These are phyloP conservation scores for Jacaranda copaia DNA, from an alignment of 257 asterid genomes.

Conservation along the genomic window DNA sequence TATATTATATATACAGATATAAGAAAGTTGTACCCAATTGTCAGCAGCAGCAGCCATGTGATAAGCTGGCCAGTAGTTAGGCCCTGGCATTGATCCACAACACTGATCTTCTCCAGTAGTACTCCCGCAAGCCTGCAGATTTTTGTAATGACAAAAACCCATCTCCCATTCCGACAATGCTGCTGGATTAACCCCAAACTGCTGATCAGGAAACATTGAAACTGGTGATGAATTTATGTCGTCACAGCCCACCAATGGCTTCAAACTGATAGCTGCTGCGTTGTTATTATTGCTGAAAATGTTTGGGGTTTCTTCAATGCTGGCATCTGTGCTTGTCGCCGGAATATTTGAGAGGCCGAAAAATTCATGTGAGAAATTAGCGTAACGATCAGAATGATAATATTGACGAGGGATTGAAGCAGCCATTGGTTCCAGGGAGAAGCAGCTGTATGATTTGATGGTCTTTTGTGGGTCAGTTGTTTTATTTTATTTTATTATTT, in stretches of 20 bases:
- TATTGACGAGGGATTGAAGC: slow-evolving; percentile 19
- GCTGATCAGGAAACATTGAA: slow-evolving; percentile 14
- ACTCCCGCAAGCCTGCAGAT: slow-evolving; percentile 1
- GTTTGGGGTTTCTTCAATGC: not conserved
- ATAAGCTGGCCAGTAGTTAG: not conserved
- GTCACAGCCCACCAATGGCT: not conserved
- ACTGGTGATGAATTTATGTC: not conserved
- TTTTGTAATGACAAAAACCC: not conserved
- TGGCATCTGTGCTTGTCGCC: not conserved
- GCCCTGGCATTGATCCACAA: not conserved
- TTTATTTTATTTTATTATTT: too few species aligned
- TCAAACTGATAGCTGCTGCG: not conserved
- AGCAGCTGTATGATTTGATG: not conserved
- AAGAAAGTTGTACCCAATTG: slow-evolving; percentile 12
- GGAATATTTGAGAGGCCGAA: not conserved
- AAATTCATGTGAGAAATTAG: not conserved
- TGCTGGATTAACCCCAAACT: not conserved
- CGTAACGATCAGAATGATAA: not conserved
- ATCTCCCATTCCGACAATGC: not conserved
- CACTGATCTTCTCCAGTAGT: not conserved
- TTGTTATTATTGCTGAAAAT: not conserved
- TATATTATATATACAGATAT: not conserved
- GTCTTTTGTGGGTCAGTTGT: not conserved
- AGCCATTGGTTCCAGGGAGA: not conserved
- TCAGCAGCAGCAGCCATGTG: not conserved